Evolutionary conservation across 805 yeast species (phyloP), one percentile per base, ranked within the genome.

Genomic region (Lipomyces mesembrius): DNA sequence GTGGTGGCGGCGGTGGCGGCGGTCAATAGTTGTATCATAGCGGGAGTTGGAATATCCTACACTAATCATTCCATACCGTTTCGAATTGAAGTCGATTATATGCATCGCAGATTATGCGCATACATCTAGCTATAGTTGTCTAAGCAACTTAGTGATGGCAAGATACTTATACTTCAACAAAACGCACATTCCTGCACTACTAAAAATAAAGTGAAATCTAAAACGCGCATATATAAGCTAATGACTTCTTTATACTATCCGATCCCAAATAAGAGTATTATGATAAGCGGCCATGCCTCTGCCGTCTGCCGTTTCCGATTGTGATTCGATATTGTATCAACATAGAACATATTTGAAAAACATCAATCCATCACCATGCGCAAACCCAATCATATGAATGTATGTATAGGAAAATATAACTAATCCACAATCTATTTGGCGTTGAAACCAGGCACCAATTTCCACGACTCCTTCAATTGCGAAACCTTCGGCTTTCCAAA

Each of bases 401-500:
- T 43, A 43, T 43, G 49, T 43, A n/a, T 43, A 43, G n/a, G 20
- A 43, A 43, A n/a, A 43, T n/a, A n/a, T n/a, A 17, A 53, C 8
- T 53, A 22, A 53, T 17, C 22, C 11, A 25, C 29, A 53, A 53
- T 20, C 34, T 43, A 43, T 17, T 43, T 43, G 49, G 22, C 20
- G 49, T 29, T 37, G 39, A 66, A 59, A 8, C 64, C 66, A 29
- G 70, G 69, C 14, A 66, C 57, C 27, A 66, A 51, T 46, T 63
- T 63, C 69, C 72, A 69, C 27, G 63, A 52, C 37, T 62, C 62
- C 29, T 49, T 25, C 53, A 63, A 9, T 27, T 58, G 58, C 52
- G 64, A 58, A 6, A 57, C 59, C 43, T 60, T 62, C 3, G 81
- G 81, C 67, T 74, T 75, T 39, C 83, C 83, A 74, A 81, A 80